phyloP scores from a whole-genome alignment of 2,329 filamentous ascomycete genomes.

The Pochonia chlamydosporia region DNA sequence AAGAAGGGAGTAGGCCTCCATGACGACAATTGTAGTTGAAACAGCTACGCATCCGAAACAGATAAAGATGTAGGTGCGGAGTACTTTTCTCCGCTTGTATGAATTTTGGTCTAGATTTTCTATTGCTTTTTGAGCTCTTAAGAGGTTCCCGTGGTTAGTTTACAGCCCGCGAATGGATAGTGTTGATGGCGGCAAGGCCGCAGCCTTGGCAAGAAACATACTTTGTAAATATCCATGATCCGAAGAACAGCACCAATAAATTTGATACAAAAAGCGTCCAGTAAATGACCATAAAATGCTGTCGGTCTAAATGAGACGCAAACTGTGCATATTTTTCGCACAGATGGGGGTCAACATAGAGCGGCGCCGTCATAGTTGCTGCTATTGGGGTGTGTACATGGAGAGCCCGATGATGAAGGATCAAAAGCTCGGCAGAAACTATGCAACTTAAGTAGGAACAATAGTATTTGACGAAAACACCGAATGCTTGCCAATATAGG shows the following conservation, averaged over 20 bases:
- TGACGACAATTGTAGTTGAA: slow-evolving; percentile 39
- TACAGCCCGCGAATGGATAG: too few species aligned
- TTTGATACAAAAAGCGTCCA: slow-evolving; percentile 41
- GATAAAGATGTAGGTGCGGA: slow-evolving; percentile 36
- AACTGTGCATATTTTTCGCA: slow-evolving; percentile 38
- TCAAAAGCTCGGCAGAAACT: too few species aligned
- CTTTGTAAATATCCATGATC: slow-evolving; percentile 36
- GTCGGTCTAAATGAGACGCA: slow-evolving; percentile 33
- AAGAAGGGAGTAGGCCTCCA: slow-evolving; percentile 49
- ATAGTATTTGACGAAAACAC: too few species aligned
- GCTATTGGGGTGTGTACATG: background rate
- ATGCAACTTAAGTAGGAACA: too few species aligned
- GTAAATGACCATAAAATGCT: slow-evolving; percentile 40
- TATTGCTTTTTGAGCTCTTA: slow-evolving; percentile 30
- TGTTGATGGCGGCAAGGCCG: too few species aligned
- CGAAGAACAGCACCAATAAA: slow-evolving; percentile 36
- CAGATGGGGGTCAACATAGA: slow-evolving; percentile 20
- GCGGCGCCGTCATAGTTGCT: background rate
- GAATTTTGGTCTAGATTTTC: slow-evolving; percentile 28
- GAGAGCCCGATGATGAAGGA: background rate
- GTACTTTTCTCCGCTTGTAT: slow-evolving; percentile 26
- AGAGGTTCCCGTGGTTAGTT: background rate
- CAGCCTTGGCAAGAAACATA: too few species aligned
- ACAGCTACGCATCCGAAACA: slow-evolving; percentile 38
- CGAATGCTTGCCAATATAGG: too few species aligned